Evolutionary conservation across 345 rosid genomes (phyloP), one percentile per base, ranked within the genome.

Genomic region (Mallotus nudiflorus): DNA sequence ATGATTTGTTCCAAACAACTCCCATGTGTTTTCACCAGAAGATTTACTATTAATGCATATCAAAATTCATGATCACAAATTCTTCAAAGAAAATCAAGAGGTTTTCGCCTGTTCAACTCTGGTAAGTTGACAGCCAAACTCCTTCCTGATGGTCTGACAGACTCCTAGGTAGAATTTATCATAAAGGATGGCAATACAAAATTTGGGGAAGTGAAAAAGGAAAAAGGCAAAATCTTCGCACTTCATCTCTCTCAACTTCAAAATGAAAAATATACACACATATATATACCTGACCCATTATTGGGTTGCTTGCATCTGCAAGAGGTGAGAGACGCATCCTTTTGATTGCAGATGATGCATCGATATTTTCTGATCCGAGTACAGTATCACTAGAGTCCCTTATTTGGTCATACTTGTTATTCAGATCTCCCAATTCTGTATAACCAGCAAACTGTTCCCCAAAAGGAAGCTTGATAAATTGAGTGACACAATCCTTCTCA

Each of bases 241-340:
- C n/a, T n/a, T 37, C 50, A 13, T 25, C 33, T 54, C 45, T 66
- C 20, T 31, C 19, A 45, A 61, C 42, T 62, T 50, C n/a, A 6
- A 57, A 44, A 77, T 29, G 44, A 73, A n/a, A n/a, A n/a, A n/a
- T n/a, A n/a, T n/a, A n/a, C n/a, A 15, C 65, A 48, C 35, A 67
- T 65, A 13, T 35, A 24, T 19, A 58, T 81, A 92, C 99, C 96
- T 92, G 97, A 67, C 92, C 91, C 97, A 95, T 95, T 40, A 95
- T 87, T n/a, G 97, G 99, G 81, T 95, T 95, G 82, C 97, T 95
- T 18, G 97, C 90, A 84, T 95, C 99, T 1, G 91, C 97, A 74
- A 95, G 88, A 62, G 97, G 97, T 1, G 92, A 80, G 29, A 95
- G 86, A 45, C 80, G 80, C 77, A 85, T 75, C 74, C 82, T 84